Base-by-base conservation (phyloP, 2,329 filamentous ascomycete species). In the Tolypocladium capitatum region DNA sequence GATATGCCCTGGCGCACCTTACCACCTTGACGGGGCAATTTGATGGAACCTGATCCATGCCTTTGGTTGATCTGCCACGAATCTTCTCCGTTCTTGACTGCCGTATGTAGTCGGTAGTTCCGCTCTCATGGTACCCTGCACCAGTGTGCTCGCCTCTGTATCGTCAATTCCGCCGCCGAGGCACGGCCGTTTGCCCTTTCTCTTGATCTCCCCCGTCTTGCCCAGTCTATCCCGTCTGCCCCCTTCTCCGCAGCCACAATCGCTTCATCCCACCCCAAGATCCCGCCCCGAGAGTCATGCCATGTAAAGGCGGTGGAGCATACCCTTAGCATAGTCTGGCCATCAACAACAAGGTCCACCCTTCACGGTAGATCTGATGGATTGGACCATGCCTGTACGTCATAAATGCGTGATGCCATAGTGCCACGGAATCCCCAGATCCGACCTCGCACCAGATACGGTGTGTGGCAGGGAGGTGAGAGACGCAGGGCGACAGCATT, bases 21-120 rank as follows among this genome's bases (percentile, higher is more conserved):
- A 82, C 79, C 78, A 83, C 76, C 75, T 72, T 64, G 48, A 61
- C 72, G 69, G 72, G 74, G 72, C 77, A 82, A 76, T 80, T 60
- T 81, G 76, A 78, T 72, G 66, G 63, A 63, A 72, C 75, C 78
- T 78, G 78, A 83, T 80, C 76, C 72, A 75, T 68, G 49, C 49
- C 44, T 56, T 62, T 65, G 62, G 66, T 69, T 65, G 63, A 64
- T 66, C 53, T 51, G 53, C 49, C 55, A 50, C 43, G 53, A 51
- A 51, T 10, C 24, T 30, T 43, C 49, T 59, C 51, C 32, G 34
- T 55, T 60, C 61, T 52, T 59, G 20, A 18, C 11, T 33, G 43
- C 42, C 20, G 36, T 30, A 27, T 16, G 2, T 34, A 6, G 3
- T 32, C 20, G 18, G 14, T 41, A 28, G 36, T 21, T 16, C 8